Percentiles rank a stretch among this genome's conserved stretches.
Evolutionary conservation across 768 basidiomycete species (phyloP).

Genomic region (Pleurotus platypus): DNA sequence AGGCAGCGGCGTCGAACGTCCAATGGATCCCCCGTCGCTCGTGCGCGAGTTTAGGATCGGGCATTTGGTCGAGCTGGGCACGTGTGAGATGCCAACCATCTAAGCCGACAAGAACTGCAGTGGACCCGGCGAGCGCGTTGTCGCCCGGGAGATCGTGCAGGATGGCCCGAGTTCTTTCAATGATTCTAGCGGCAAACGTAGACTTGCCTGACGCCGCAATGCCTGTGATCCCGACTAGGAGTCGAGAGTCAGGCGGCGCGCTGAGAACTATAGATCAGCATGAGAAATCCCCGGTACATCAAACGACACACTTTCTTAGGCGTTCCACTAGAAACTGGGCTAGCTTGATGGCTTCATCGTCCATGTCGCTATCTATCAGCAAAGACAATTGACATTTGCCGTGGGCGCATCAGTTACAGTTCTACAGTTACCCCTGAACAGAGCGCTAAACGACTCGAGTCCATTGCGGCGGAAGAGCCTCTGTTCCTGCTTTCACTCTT

Average conservation of each 20-base stretch:
- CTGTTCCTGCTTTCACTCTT: not conserved
- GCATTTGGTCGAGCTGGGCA: slow-evolving; percentile 69
- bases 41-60: slow-evolving; percentile 74
- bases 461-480: not conserved
- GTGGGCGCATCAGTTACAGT: too few species aligned
- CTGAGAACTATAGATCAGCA: slow-evolving; percentile 18
- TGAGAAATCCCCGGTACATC: not conserved
- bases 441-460: too few species aligned
- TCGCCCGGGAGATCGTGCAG: slow-evolving; percentile 14
- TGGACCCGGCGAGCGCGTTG: slow-evolving; percentile 11
- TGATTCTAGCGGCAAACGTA: slow-evolving; percentile 60
- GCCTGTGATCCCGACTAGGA: slow-evolving; percentile 72
- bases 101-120: slow-evolving; percentile 69
- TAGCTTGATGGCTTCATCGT: slow-evolving; percentile 33
- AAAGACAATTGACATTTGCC: too few species aligned
- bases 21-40: slow-evolving; percentile 73
- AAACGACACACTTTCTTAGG: slow-evolving; percentile 32
- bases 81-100: slow-evolving; percentile 94
- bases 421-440: too few species aligned
- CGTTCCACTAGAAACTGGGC: slow-evolving; percentile 32
- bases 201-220: slow-evolving; percentile 90
- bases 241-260: slow-evolving; percentile 34
- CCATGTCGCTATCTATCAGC: slow-evolving; percentile 25
- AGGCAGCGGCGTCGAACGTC: slow-evolving; percentile 82
- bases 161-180: slow-evolving; percentile 46